phyloP scores from a whole-genome alignment of 495 filamentous ascomycete genomes.

The Aspergillus heteromorphus region DNA sequence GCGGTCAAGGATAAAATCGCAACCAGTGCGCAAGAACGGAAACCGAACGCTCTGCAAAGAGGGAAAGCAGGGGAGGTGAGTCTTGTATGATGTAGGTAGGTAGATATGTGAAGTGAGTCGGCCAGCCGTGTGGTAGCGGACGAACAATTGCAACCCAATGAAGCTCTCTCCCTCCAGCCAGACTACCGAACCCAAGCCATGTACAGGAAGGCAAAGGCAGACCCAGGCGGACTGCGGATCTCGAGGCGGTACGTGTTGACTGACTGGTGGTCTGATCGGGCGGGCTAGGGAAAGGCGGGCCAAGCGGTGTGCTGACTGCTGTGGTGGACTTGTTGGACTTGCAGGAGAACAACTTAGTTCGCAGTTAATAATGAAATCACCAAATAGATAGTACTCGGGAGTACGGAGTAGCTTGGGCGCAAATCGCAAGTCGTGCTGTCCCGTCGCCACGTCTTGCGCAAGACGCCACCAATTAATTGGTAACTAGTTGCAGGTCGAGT shows the following conservation, averaged over 20 bases:
- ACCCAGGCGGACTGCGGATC: constrained; percentile 4
- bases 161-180: neutral
- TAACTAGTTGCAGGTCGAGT: neutral
- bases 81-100: neutral
- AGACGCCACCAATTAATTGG: neutral
- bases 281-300: neutral
- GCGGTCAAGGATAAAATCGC: neutral
- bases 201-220: constrained; percentile 7
- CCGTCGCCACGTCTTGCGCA: neutral
- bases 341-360: constrained; percentile 1
- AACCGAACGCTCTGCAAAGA: neutral
- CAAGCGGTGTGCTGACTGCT: constrained; percentile 18
- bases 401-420: too few species aligned
- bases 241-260: constrained; percentile 5
- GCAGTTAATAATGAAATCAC: neutral
- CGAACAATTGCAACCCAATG: neutral
- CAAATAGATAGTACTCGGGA: too few species aligned
- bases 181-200: constrained; percentile 12
- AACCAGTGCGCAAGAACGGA: neutral
- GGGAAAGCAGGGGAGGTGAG: neutral
- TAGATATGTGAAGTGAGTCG: neutral
- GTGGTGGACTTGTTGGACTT: constrained; percentile 2
- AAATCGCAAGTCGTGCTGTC: neutral
- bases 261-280: constrained; percentile 13
- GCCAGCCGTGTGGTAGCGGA: neutral